phyloP scores from a whole-genome alignment of 768 basidiomycete species.

The Phylloporus arenicola region DNA sequence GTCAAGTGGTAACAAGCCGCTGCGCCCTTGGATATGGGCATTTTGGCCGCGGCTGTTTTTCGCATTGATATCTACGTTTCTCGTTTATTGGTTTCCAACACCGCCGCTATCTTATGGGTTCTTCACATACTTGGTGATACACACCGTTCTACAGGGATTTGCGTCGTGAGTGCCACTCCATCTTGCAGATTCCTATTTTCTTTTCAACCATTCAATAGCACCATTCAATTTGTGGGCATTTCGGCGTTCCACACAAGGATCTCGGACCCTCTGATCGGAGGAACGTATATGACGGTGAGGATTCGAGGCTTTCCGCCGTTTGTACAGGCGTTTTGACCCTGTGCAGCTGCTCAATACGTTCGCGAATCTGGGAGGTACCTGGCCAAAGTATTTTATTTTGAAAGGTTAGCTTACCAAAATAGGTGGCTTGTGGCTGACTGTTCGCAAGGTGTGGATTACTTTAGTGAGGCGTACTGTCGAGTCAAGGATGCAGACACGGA shows the following conservation, averaged over 20 bases:
- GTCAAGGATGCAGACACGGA: slow-evolving; percentile 54
- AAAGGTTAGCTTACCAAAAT: slow-evolving; percentile 48
- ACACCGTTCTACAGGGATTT: slow-evolving; percentile 81
- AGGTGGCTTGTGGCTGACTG: slow-evolving; percentile 6
- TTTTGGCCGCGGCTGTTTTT: slow-evolving; percentile 86
- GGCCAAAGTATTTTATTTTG: slow-evolving; percentile 96
- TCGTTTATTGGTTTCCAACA: slow-evolving; percentile 81
- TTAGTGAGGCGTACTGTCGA: slow-evolving; percentile 80
- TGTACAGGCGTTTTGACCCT: slow-evolving; percentile 4
- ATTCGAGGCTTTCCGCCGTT: background rate
- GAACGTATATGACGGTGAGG: slow-evolving; percentile 97
- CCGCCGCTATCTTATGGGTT: slow-evolving; percentile 70
- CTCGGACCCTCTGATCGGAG: slow-evolving; percentile 94
- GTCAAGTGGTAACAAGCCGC: slow-evolving; percentile 73
- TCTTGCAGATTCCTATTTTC: background rate
- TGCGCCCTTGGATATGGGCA: slow-evolving; percentile 85
- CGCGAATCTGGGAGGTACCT: slow-evolving; percentile 94
- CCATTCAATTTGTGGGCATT: slow-evolving; percentile 98
- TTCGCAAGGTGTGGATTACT: slow-evolving; percentile 71
- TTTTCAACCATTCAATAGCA: slow-evolving; percentile 42
- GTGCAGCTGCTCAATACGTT: slow-evolving; percentile 88
- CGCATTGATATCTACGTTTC: slow-evolving; percentile 62
- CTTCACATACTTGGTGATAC: slow-evolving; percentile 73
- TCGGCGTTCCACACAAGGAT: slow-evolving; percentile 98
- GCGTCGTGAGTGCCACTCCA: slow-evolving; percentile 54